A percentile compares a stretch with the other conserved stretches of the same genome.
phyloP scores from a whole-genome alignment of 441 rosid genomes.

The Euphorbia schlechtendalii region DNA sequence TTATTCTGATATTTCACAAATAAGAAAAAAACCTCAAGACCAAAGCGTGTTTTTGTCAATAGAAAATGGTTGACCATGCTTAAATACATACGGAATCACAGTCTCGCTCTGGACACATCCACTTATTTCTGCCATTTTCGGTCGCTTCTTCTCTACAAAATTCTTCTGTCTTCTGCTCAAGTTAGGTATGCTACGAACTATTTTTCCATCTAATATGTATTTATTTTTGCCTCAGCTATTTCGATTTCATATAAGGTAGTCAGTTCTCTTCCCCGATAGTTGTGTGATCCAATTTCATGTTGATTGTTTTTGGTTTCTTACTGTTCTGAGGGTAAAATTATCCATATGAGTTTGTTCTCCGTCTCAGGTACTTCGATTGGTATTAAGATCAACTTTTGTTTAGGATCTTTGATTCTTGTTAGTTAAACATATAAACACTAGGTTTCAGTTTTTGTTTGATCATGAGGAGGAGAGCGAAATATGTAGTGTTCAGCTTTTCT shows the following conservation, averaged over 20 bases:
- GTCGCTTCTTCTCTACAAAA: background rate
- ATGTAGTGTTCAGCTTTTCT: too few species aligned
- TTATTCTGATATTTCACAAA: too few species aligned
- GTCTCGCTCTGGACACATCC: background rate
- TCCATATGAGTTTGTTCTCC: background rate
- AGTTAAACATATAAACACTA: background rate
- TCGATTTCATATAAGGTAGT: too few species aligned
- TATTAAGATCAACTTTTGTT: background rate
- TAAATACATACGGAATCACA: background rate
- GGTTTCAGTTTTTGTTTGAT: background rate
- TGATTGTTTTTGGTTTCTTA: background rate
- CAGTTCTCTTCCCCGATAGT: background rate
- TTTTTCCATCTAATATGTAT: too few species aligned
- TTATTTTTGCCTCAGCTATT: background rate
- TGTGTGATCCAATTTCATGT: background rate
- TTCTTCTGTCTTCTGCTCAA: background rate
- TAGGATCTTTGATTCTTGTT: background rate
- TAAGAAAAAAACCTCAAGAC: too few species aligned
- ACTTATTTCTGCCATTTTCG: background rate
- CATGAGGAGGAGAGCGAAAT: background rate
- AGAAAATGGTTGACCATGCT: too few species aligned
- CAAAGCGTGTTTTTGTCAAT: too few species aligned
- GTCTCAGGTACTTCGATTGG: constrained; percentile 14
- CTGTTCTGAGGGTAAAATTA: background rate
- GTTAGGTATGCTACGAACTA: background rate